phyloP scores from a whole-genome alignment of 345 rosid genomes.

The Acer saccharum region DNA sequence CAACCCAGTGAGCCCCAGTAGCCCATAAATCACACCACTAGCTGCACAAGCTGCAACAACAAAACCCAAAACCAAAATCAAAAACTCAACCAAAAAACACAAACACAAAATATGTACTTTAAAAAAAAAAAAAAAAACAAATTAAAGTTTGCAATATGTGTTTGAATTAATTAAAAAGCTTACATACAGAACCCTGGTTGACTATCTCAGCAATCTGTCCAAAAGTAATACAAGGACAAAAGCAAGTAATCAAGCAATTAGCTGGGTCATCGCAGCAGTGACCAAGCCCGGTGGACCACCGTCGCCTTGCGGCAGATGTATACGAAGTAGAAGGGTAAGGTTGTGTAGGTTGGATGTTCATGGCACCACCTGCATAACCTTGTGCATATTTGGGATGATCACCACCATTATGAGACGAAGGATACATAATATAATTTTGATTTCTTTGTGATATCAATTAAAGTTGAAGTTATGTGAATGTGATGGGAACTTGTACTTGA shows the following conservation, averaged over 20 bases:
- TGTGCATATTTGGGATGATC: constrained; percentile 31
- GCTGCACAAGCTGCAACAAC: constrained; percentile 39
- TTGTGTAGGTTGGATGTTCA: constrained; percentile 30
- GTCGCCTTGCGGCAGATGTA: constrained; percentile 11
- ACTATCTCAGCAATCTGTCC: constrained; percentile 52
- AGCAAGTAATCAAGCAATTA: constrained; percentile 41
- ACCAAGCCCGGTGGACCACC: constrained; percentile 56
- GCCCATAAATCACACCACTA: constrained; percentile 45
- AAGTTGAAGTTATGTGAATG: constrained; percentile 9
- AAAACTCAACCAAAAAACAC: background rate
- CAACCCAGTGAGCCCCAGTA: constrained; percentile 36
- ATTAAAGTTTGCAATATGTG: background rate
- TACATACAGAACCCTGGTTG: constrained; percentile 42
- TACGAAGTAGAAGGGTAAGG: constrained; percentile 22
- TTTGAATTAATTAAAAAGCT: constrained; percentile 10
- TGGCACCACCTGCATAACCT: constrained; percentile 27
- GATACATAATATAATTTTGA: constrained; percentile 23
- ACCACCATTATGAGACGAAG: constrained; percentile 22
- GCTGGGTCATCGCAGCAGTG: constrained; percentile 52
- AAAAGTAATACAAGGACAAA: constrained; percentile 53
- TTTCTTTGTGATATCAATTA: background rate
- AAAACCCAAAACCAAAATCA: background rate
- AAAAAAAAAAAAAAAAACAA: background rate
- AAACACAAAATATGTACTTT: background rate
- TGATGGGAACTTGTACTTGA: constrained; percentile 13